phyloP scores from a whole-genome alignment of 2,329 filamentous ascomycete species.

The Exserohilum rostratum region DNA sequence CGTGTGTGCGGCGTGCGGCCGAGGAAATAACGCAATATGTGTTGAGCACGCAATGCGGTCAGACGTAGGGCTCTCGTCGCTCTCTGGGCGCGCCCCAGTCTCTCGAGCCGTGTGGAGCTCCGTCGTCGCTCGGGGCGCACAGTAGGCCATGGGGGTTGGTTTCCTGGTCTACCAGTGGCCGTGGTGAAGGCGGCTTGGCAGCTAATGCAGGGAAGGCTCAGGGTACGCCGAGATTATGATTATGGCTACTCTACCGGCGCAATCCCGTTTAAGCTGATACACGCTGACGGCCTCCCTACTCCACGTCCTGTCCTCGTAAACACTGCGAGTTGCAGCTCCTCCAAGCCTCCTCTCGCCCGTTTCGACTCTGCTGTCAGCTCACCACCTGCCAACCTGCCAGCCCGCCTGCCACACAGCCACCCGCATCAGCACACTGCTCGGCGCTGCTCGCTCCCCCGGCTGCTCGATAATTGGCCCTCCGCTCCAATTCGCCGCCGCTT shows the following conservation, averaged over 20 bases:
- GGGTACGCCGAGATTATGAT: slow-evolving; percentile 21
- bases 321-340: slow-evolving; percentile 11
- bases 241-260: slow-evolving; percentile 22
- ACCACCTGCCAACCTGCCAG: neutral
- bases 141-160: slow-evolving; percentile 14
- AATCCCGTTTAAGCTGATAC: slow-evolving; percentile 13
- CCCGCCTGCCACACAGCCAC: slow-evolving; percentile 16
- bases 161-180: slow-evolving; percentile 25
- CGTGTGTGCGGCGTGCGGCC: too few species aligned
- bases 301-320: slow-evolving; percentile 13
- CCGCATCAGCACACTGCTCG: slow-evolving; percentile 10
- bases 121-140: neutral
- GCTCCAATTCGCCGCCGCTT: slow-evolving; percentile 12
- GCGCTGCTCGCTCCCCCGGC: slow-evolving; percentile 13
- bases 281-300: slow-evolving; percentile 7
- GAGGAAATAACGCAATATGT: too few species aligned
- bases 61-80: too few species aligned
- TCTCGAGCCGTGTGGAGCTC: neutral
- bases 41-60: too few species aligned
- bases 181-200: slow-evolving; percentile 20
- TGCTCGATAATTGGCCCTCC: slow-evolving; percentile 18
- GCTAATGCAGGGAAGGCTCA: slow-evolving; percentile 23
- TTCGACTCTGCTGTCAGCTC: neutral
- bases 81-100: too few species aligned
- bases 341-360: neutral